Conservation (phyloP, 1,139 yeast species). For the Debaryomyces subglobosus region DNA sequence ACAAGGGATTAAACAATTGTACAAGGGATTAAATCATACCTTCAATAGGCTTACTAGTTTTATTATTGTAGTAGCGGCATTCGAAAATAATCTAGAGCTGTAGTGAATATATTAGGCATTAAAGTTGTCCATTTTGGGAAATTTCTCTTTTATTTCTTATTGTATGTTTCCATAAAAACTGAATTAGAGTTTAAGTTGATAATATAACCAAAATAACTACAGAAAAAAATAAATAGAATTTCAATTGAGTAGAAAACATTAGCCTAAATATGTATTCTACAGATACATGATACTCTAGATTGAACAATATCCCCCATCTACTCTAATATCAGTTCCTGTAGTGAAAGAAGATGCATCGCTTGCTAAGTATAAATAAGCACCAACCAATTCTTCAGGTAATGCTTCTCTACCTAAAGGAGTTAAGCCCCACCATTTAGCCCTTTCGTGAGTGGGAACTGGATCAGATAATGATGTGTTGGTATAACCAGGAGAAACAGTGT, state of each 20-base stretch:
- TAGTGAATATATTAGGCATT: too few species aligned
- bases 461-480: conserved; percentile 60
- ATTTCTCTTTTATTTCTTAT: too few species aligned
- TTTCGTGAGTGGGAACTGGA: conserved; percentile 40
- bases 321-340: conserved; percentile 80
- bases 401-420: conserved; percentile 83
- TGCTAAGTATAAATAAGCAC: conserved; percentile 78
- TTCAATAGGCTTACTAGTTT: not conserved
- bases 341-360: conserved; percentile 81
- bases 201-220: not conserved
- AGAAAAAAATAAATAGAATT: not conserved
- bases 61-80: not conserved
- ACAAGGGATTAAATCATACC: too few species aligned
- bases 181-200: too few species aligned
- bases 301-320: conserved; percentile 75
- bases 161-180: too few species aligned
- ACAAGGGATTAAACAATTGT: not conserved
- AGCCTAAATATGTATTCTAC: not conserved
- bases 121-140: too few species aligned
- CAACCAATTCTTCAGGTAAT: conserved; percentile 77
- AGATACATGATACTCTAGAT: not conserved
- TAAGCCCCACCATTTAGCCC: conserved; percentile 47
- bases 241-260: not conserved
- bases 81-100: too few species aligned
- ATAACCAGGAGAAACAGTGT: conserved; percentile 82